phyloP scores from a whole-genome alignment of 2,329 filamentous ascomycete species.

The Aspergillus transmontanensis region DNA sequence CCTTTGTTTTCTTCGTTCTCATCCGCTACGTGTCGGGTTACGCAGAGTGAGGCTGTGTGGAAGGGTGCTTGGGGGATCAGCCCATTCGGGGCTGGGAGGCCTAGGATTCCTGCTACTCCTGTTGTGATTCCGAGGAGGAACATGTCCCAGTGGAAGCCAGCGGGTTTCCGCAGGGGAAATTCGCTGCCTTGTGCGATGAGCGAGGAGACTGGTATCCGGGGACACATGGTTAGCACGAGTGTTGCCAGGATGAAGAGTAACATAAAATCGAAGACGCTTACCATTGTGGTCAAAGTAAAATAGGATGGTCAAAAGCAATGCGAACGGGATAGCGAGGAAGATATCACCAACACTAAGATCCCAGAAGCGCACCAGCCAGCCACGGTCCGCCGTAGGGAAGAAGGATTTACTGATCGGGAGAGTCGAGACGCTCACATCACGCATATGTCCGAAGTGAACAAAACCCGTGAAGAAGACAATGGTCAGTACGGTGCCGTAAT shows the following conservation, averaged over 20 bases:
- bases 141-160: constrained; percentile 83
- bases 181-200: constrained; percentile 82
- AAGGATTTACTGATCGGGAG: constrained; percentile 79
- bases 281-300: constrained; percentile 92
- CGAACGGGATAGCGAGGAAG: constrained; percentile 86
- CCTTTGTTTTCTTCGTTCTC: constrained; percentile 63
- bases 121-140: constrained; percentile 80
- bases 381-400: constrained; percentile 71
- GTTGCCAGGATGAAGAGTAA: neutral
- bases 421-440: constrained; percentile 66
- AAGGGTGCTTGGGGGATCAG: constrained; percentile 83
- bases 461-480: constrained; percentile 89
- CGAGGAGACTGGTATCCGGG: constrained; percentile 64
- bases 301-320: constrained; percentile 76
- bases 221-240: neutral
- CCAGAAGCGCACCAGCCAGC: constrained; percentile 84
- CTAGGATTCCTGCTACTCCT: constrained; percentile 72
- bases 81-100: constrained; percentile 79
- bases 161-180: constrained; percentile 77
- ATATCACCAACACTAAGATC: constrained; percentile 71
- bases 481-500: constrained; percentile 83
- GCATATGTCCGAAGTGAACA: constrained; percentile 82
- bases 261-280: constrained; percentile 38
- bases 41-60: constrained; percentile 77
- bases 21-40: constrained; percentile 60